phyloP scores from a whole-genome alignment of 345 rosid genomes.

The Ceriops decandra region DNA sequence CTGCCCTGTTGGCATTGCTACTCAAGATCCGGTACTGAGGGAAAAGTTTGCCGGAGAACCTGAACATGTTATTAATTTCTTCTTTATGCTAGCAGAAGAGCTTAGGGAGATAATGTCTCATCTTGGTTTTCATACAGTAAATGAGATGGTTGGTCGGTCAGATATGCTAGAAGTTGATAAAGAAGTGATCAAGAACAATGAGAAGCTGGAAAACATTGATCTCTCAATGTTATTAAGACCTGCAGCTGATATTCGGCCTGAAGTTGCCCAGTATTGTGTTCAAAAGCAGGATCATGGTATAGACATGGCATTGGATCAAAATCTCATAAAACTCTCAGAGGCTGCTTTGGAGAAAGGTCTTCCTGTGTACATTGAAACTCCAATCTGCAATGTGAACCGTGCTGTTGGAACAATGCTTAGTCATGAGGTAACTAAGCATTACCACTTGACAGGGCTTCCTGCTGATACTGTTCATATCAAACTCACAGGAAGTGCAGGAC shows the following conservation, averaged over 20 bases:
- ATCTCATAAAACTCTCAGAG: slow-evolving; percentile 58
- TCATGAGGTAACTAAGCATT: slow-evolving; percentile 93
- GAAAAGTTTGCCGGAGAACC: slow-evolving; percentile 99
- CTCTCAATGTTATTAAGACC: slow-evolving; percentile 82
- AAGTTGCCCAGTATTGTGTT: slow-evolving; percentile 85
- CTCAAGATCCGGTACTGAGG: slow-evolving; percentile 97
- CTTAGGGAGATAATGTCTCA: slow-evolving; percentile 92
- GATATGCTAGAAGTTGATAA: slow-evolving; percentile 97
- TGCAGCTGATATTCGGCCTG: slow-evolving; percentile 94
- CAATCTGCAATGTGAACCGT: slow-evolving; percentile 87
- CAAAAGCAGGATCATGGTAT: slow-evolving; percentile 95
- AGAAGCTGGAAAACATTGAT: slow-evolving; percentile 85
- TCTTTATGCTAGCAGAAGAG: slow-evolving; percentile 99
- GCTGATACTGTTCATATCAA: slow-evolving; percentile 81
- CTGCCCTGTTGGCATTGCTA: slow-evolving; percentile 99
- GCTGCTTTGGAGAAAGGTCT: slow-evolving; percentile 77
- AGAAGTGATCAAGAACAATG: slow-evolving; percentile 71
- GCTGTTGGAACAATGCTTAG: slow-evolving; percentile 99
- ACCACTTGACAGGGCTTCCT: slow-evolving; percentile 79
- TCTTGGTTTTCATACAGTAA: slow-evolving; percentile 77
- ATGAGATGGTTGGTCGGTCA: slow-evolving; percentile 98
- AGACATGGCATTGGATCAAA: slow-evolving; percentile 89
- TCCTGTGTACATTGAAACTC: slow-evolving; percentile 78
- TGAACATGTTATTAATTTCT: slow-evolving; percentile 94
- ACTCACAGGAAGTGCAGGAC: slow-evolving; percentile 96